Conservation (phyloP, 306 rosid species). For the Dalbergia cultrata region DNA sequence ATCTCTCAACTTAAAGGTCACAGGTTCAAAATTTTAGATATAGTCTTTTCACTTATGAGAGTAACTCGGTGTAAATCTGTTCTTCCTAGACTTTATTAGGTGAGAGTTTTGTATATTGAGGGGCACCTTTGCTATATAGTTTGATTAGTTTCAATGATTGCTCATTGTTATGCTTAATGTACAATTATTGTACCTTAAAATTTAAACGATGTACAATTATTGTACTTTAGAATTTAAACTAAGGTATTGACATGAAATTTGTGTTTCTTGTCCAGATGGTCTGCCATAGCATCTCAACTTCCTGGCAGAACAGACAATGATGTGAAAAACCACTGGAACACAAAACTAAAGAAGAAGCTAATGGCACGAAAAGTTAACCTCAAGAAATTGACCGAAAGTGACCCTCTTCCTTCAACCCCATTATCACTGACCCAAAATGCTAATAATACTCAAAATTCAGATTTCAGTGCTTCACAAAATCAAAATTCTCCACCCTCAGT, state of each 20-base stretch:
- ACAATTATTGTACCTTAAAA: neutral
- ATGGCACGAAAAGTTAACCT: slow-evolving; percentile 55
- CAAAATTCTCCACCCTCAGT: slow-evolving; percentile 41
- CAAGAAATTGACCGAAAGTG: slow-evolving; percentile 31
- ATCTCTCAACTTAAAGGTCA: too few relatives aligned
- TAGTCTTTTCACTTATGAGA: too few relatives aligned
- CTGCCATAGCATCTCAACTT: slow-evolving; percentile 77
- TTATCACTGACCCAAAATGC: slow-evolving; percentile 39
- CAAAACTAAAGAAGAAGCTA: slow-evolving; percentile 79
- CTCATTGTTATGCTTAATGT: neutral
- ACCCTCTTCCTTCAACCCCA: slow-evolving; percentile 41
- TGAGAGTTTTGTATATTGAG: too few relatives aligned
- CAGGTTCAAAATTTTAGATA: too few relatives aligned
- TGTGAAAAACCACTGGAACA: slow-evolving; percentile 92
- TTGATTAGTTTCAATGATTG: neutral
- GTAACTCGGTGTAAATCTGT: too few relatives aligned
- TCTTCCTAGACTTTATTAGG: too few relatives aligned
- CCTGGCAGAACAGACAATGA: slow-evolving; percentile 93
- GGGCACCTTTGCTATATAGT: too few relatives aligned
- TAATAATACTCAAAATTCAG: slow-evolving; percentile 40
- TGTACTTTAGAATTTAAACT: neutral
- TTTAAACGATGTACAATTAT: neutral
- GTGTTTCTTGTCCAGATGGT: slow-evolving; percentile 68
- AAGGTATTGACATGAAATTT: slow-evolving; percentile 15
- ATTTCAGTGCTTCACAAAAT: slow-evolving; percentile 34